Percentiles rank a stretch among this genome's conserved stretches.
phyloP scores from a whole-genome alignment of 768 basidiomycete species.

The Mycena haematopus region DNA sequence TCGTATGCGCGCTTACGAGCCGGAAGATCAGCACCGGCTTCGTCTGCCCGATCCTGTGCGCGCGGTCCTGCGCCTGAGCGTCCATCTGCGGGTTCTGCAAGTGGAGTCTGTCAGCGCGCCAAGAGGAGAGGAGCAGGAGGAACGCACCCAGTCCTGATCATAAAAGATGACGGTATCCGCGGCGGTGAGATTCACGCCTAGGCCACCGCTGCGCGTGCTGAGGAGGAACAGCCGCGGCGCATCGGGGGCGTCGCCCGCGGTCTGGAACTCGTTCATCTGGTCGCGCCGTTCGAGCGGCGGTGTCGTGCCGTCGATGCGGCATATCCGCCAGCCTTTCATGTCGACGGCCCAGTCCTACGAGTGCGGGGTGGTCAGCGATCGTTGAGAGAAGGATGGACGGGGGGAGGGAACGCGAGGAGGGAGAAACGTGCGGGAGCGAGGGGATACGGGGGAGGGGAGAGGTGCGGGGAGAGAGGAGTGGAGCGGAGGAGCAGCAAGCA shows the following conservation, averaged over 20 bases:
- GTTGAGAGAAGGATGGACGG: not conserved
- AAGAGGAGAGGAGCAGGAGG: not conserved
- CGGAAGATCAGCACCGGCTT: constrained; percentile 90
- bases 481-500: too few relatives aligned
- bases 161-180: constrained; percentile 95
- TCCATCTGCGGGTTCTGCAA: constrained; percentile 94
- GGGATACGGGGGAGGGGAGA: too few relatives aligned
- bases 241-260: constrained; percentile 62
- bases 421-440: too few relatives aligned
- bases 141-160: constrained; percentile 86
- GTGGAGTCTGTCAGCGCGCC: not conserved
- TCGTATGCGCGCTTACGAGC: constrained; percentile 83
- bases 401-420: not conserved
- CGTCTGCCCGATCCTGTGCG: constrained; percentile 95
- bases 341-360: constrained; percentile 85
- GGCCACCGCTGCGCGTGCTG: constrained; percentile 79
- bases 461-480: too few relatives aligned
- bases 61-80: constrained; percentile 92
- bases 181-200: constrained; percentile 81
- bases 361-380: not conserved
- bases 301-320: constrained; percentile 92
- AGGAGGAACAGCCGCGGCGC: constrained; percentile 81
- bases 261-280: constrained; percentile 87
- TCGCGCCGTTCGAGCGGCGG: constrained; percentile 80
- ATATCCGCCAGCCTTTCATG: constrained; percentile 82